Conservation (phyloP, 1,139 yeast species). For the Hanseniaspora uvarum region DNA sequence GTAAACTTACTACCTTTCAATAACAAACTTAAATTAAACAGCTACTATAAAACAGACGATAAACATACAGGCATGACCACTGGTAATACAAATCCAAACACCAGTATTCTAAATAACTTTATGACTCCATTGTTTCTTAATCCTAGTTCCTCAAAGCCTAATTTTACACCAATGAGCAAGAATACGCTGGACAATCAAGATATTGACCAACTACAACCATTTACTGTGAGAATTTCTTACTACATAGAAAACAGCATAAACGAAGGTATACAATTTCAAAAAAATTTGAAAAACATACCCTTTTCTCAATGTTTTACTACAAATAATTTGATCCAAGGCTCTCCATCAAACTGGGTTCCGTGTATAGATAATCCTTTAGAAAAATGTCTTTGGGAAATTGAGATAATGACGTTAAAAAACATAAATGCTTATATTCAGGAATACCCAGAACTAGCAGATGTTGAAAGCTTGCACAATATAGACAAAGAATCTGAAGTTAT, state of each 20-base stretch:
- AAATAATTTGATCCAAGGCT: constrained; percentile 64
- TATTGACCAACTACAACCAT: constrained; percentile 39
- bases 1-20: constrained; percentile 12
- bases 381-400: constrained; percentile 85
- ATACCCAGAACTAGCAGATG: constrained; percentile 26
- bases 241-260: constrained; percentile 51
- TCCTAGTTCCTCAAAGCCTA: constrained; percentile 4
- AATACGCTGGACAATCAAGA: not conserved
- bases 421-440: constrained; percentile 41
- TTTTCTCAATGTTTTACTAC: constrained; percentile 82
- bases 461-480: constrained; percentile 23
- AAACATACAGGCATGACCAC: not conserved
- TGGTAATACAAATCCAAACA: not conserved
- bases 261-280: constrained; percentile 57
- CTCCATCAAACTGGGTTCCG: constrained; percentile 94
- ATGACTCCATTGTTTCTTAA: constrained; percentile 13
- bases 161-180: not conserved
- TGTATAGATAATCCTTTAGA: constrained; percentile 87
- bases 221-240: constrained; percentile 62
- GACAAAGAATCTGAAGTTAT: constrained; percentile 14
- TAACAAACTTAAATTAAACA: not conserved
- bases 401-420: constrained; percentile 64
- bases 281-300: constrained; percentile 32
- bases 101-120: not conserved
- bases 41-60: not conserved